Base-by-base conservation (phyloP, 225 moss, liverwort and hornwort genomes). In the Neckera pumila region DNA sequence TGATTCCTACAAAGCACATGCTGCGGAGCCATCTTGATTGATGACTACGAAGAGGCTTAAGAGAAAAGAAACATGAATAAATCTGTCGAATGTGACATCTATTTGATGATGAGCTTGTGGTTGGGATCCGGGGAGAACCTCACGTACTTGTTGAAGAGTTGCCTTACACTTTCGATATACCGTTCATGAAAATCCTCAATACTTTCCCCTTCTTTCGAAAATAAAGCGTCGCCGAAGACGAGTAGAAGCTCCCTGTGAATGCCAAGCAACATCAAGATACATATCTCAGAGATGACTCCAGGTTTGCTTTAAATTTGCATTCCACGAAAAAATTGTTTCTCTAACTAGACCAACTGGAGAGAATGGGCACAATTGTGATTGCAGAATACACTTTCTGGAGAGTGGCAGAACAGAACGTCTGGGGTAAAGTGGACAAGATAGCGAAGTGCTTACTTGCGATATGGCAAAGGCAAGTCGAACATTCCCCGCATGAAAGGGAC, bases 401-500 rank as follows among this genome's bases (percentile, higher is more conserved):
- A 19, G 20, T 31, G 58, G 40, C 33, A 43, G 21, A 84, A 87
- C n/a, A 45, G n/a, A 17, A 54, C 7, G 47, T 83, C 77, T 57
- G 21, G 20, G 80, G 66, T 43, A 45, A 22, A 76, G 54, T 26
- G 47, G 64, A 80, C 73, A 81, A 73, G 62, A 63, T 11, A 80
- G 58, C 40, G 83, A 79, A 77, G 57, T 69, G 58, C 92, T 74
- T 92, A 98, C 96, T 92, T 95, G 92, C 96, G 91, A 84, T 93
- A 97, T 12, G 98, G 98, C 90, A 98, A 85, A 34, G 96, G 96
- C 92, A 96, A 88, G 80, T 94, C 85, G 26, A 90, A 89, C 78
- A 92, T 94, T 54, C 98, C 98, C 12, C 95, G 92, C 96, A 98
- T 97, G 79, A 98, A 96, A 79, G 98, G 98, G 47, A 97, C 96